Evolutionary conservation across 768 basidiomycete species (phyloP).

Genomic region (Fomitopsis serialis): DNA sequence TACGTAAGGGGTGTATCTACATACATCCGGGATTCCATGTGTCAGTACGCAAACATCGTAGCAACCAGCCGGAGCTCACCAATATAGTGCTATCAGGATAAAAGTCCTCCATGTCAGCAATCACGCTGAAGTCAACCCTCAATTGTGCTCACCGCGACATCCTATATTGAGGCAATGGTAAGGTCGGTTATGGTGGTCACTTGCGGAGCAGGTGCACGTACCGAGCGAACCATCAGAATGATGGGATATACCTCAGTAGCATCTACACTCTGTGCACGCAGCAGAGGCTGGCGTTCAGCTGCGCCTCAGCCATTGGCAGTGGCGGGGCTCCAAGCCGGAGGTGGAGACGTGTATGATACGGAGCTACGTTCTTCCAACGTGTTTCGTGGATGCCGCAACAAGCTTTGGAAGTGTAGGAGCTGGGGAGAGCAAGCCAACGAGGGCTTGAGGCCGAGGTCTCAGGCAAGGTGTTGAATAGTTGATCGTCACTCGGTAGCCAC

Average conservation of each 20-base stretch:
- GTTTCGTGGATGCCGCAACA: no score
- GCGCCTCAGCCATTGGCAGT: slow-evolving; percentile 3
- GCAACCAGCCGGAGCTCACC: slow-evolving; percentile 35
- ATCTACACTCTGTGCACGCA: slow-evolving; percentile 47
- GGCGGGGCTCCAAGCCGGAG: no score
- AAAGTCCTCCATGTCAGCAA: background rate
- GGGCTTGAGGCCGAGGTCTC: no score
- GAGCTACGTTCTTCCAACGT: no score
- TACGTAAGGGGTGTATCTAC: slow-evolving; percentile 82
- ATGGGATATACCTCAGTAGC: slow-evolving; percentile 69
- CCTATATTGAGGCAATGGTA: slow-evolving; percentile 1
- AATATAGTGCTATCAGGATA: slow-evolving; percentile 53
- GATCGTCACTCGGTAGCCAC: no score
- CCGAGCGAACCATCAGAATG: slow-evolving; percentile 71
- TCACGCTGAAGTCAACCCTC: no score
- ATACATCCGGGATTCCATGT: background rate
- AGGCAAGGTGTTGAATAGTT: no score
- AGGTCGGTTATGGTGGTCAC: background rate
- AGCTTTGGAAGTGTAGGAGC: no score
- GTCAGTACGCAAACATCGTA: no score
- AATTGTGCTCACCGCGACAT: background rate
- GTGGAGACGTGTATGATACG: no score
- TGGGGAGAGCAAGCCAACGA: no score
- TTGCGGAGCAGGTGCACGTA: slow-evolving; percentile 25
- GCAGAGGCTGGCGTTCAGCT: slow-evolving; percentile 35